A percentile compares a stretch with the other conserved stretches of the same genome.
Conservation (phyloP, 2,329 filamentous ascomycete genomes). For the Calcarisporium arbuscula region DNA sequence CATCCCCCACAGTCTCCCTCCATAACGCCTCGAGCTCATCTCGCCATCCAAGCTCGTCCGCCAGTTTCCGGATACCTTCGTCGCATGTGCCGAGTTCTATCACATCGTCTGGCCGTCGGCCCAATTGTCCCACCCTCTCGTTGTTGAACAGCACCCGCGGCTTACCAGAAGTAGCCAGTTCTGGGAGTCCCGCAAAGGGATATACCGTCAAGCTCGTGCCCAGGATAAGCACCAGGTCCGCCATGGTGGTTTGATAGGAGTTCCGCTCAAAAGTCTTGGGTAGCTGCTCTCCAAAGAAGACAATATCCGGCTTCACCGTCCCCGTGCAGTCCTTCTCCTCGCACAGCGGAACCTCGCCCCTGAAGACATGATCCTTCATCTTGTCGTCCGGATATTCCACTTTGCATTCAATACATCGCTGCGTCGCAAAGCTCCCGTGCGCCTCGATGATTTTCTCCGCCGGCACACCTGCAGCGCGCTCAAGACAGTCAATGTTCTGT, state of each 20-base stretch:
- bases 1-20: conserved; percentile 58
- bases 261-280: conserved; percentile 29
- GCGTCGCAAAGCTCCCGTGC: conserved; percentile 88
- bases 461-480: conserved; percentile 79
- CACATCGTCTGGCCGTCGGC: conserved; percentile 76
- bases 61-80: conserved; percentile 69
- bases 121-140: conserved; percentile 74
- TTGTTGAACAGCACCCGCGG: conserved; percentile 85
- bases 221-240: conserved; percentile 77
- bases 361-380: conserved; percentile 65
- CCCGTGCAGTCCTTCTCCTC: conserved; percentile 57
- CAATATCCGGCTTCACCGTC: conserved; percentile 87
- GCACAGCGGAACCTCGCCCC: conserved; percentile 67
- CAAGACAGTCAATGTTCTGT: conserved; percentile 95
- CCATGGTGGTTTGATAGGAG: conserved; percentile 44
- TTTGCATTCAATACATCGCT: conserved; percentile 87
- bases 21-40: conserved; percentile 76
- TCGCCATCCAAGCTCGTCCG: conserved; percentile 75
- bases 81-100: conserved; percentile 79
- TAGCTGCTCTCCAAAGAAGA: conserved; percentile 80
- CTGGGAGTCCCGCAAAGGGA: conserved; percentile 79
- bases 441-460: conserved; percentile 80
- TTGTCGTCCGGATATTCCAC: conserved; percentile 61
- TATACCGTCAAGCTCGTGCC: conserved; percentile 85
- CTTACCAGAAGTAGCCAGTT: conserved; percentile 50